Conservation (phyloP, 1,284 basidiomycete genomes). For the Ganoderma boninense region DNA sequence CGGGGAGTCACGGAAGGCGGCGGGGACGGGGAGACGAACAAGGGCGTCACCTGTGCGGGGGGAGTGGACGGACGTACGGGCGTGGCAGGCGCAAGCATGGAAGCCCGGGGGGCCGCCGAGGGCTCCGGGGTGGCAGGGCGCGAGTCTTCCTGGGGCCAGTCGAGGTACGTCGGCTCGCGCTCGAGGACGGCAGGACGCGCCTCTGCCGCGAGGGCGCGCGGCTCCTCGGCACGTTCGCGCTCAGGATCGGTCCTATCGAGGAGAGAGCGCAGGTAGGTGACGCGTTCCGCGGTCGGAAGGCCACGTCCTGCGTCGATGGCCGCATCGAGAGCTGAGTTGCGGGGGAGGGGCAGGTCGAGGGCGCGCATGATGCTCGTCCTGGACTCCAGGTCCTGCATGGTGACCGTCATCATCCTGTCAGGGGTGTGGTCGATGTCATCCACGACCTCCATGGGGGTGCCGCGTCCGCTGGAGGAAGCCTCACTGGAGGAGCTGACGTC, state of each 20-base stretch:
- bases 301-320: conserved; percentile 25
- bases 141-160: conserved; percentile 22
- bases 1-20: conserved; percentile 39
- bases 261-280: conserved; percentile 23
- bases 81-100: conserved; percentile 12
- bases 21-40: conserved; percentile 34
- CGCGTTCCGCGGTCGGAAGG: conserved; percentile 19
- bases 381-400: conserved; percentile 8
- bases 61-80: conserved; percentile 32
- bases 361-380: conserved; percentile 27
- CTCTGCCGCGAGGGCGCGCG: neutral
- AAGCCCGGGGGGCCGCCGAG: conserved; percentile 3
- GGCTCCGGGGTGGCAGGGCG: conserved; percentile 23
- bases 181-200: conserved; percentile 21
- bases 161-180: conserved; percentile 25
- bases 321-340: conserved; percentile 21
- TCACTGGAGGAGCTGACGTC: conserved; percentile 37
- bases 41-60: conserved; percentile 23
- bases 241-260: conserved; percentile 20
- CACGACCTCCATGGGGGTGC: conserved; percentile 46
- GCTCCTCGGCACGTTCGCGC: conserved; percentile 15
- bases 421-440: conserved; percentile 48
- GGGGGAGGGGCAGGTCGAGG: conserved; percentile 37
- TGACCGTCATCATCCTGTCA: conserved; percentile 3
- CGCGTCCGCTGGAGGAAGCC: conserved; percentile 41